These are phyloP conservation scores for Apodospora peruviana DNA, from an alignment of 495 filamentous ascomycete genomes.

Conservation along the genomic window DNA sequence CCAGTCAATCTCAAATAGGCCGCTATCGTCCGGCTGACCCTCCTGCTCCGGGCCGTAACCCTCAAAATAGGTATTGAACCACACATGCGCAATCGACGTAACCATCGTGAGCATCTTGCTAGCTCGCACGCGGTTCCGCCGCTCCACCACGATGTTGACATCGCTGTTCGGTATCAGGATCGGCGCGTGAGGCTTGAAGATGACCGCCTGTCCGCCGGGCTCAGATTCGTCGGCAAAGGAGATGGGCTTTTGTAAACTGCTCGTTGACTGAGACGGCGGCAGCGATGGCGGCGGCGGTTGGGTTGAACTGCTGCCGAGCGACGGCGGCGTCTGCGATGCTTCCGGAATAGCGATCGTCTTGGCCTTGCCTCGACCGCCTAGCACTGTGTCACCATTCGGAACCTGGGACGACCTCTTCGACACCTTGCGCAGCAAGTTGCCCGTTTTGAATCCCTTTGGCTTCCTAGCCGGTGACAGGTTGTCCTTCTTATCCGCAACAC, in stretches of 20 bases:
- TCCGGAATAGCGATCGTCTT: conserved; percentile 24
- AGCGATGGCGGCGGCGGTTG: not conserved
- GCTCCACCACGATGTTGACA: conserved; percentile 83
- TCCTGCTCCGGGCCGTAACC: conserved; percentile 62
- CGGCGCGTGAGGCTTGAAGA: conserved; percentile 60
- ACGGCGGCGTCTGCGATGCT: not conserved
- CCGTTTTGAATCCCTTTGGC: conserved; percentile 8
- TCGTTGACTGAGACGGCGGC: conserved; percentile 14
- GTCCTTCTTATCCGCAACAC: not conserved
- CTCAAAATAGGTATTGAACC: conserved; percentile 96
- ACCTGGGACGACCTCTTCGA: conserved; percentile 12
- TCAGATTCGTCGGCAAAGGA: conserved; percentile 28
- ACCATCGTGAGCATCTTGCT: conserved; percentile 81
- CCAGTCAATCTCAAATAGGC: conserved; percentile 56
- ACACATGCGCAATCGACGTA: conserved; percentile 87
- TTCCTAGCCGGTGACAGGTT: conserved; percentile 9
- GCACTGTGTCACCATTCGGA: conserved; percentile 7
- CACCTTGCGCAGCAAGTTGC: conserved; percentile 19
- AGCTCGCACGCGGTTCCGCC: conserved; percentile 61
- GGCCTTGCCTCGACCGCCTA: conserved; percentile 9
- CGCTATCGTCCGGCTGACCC: conserved; percentile 41
- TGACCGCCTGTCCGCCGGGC: conserved; percentile 57
- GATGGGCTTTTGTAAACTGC: conserved; percentile 11
- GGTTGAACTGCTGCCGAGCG: not conserved
- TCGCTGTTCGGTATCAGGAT: conserved; percentile 74